Percentiles rank a stretch among this genome's conserved stretches.
phyloP scores from a whole-genome alignment of 2,329 filamentous ascomycete species.

The Calcarisporium arbuscula region DNA sequence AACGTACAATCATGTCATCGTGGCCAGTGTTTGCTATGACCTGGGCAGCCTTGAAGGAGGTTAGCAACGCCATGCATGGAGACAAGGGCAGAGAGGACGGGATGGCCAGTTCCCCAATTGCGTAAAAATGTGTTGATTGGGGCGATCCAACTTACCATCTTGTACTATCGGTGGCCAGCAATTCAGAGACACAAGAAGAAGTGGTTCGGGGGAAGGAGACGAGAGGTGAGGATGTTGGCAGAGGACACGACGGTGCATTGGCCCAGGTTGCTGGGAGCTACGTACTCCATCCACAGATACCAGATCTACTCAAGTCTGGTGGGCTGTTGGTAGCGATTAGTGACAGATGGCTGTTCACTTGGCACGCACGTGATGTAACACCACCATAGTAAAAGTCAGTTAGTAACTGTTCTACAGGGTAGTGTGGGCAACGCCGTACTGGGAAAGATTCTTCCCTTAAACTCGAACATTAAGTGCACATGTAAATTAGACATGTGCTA shows the following conservation, averaged over 20 bases:
- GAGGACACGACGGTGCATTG: neutral
- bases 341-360: constrained; percentile 9
- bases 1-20: constrained; percentile 98
- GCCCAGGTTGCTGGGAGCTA: neutral
- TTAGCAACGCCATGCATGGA: constrained; percentile 17
- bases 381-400: too few relatives aligned
- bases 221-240: neutral
- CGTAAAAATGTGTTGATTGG: too few relatives aligned
- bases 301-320: too few relatives aligned
- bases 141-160: constrained; percentile 11
- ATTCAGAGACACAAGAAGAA: neutral
- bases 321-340: constrained; percentile 5
- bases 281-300: too few relatives aligned
- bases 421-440: too few relatives aligned
- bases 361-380: constrained; percentile 8
- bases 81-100: neutral
- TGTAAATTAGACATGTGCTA: too few relatives aligned
- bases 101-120: too few relatives aligned
- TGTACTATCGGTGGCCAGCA: constrained; percentile 1
- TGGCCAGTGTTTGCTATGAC: constrained; percentile 52
- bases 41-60: constrained; percentile 31
- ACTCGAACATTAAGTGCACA: too few relatives aligned
- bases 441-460: too few relatives aligned
- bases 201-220: neutral
- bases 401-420: too few relatives aligned